These are phyloP conservation scores for Arabidopsis arenosa DNA, from an alignment of 345 rosid genomes.

Conservation along the genomic window DNA sequence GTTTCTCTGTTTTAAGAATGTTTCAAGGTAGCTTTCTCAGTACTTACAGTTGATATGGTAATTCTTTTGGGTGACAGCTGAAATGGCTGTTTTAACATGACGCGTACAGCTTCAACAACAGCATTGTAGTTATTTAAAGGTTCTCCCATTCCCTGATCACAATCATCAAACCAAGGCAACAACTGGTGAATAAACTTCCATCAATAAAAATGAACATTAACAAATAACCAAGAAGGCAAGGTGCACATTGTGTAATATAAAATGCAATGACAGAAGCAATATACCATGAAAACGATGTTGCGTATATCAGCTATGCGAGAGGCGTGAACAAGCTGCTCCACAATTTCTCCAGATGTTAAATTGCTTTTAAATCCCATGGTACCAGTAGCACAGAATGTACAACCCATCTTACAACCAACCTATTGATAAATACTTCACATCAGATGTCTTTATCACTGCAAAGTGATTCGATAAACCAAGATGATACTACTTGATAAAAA, in stretches of 20 bases:
- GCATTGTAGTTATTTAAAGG: slow-evolving; percentile 90
- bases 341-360: slow-evolving; percentile 85
- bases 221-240: neutral
- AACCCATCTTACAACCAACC: slow-evolving; percentile 99
- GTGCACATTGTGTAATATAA: neutral
- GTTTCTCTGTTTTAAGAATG: slow-evolving; percentile 1
- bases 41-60: slow-evolving; percentile 86
- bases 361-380: slow-evolving; percentile 93
- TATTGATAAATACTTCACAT: slow-evolving; percentile 32
- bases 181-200: slow-evolving; percentile 13
- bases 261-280: slow-evolving; percentile 3
- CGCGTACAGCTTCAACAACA: slow-evolving; percentile 81
- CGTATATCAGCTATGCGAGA: slow-evolving; percentile 72
- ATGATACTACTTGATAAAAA: neutral
- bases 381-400: slow-evolving; percentile 98
- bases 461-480: slow-evolving; percentile 3
- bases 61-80: slow-evolving; percentile 83
- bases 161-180: slow-evolving; percentile 33
- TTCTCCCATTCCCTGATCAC: slow-evolving; percentile 95
- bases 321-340: slow-evolving; percentile 97
- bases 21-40: slow-evolving; percentile 9
- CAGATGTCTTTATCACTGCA: slow-evolving; percentile 11
- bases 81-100: slow-evolving; percentile 79
- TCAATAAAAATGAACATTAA: neutral
- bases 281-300: slow-evolving; percentile 94